Evolutionary conservation across 768 basidiomycete genomes (phyloP).

Genomic region (Macrolepiota fuliginosa): DNA sequence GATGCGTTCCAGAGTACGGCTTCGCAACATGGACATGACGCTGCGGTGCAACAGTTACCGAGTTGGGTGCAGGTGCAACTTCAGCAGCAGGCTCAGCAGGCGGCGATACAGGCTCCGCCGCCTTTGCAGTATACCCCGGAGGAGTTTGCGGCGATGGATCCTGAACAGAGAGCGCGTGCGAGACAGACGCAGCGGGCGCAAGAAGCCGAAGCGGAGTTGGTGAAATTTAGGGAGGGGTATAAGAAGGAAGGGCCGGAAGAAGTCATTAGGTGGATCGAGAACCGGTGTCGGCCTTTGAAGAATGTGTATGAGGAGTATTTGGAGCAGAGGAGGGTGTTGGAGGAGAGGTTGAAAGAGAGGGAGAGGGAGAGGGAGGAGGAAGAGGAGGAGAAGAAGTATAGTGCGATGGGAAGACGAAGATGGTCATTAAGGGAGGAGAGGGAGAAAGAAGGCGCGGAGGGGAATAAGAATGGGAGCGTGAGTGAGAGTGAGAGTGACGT

Average conservation of each 20-base stretch:
- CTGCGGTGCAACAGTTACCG: conserved; percentile 11
- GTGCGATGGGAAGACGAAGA: conserved; percentile 8
- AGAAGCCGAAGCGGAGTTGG: conserved; percentile 9
- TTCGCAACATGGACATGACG: conserved; percentile 9
- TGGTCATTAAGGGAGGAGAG: conserved; percentile 11
- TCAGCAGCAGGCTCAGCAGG: conserved; percentile 10
- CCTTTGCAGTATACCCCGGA: conserved; percentile 6
- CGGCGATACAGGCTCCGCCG: background rate
- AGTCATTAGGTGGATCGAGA: conserved; percentile 13
- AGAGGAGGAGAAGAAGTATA: conserved; percentile 10
- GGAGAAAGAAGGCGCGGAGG: background rate
- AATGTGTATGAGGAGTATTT: conserved; percentile 12
- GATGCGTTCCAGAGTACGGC: conserved; percentile 11
- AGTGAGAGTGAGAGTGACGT: background rate
- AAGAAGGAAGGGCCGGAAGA: conserved; percentile 10
- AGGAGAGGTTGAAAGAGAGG: conserved; percentile 7
- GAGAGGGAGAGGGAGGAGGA: conserved; percentile 9
- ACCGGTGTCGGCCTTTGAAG: conserved; percentile 11
- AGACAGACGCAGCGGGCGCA: conserved; percentile 11
- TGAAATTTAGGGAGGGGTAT: conserved; percentile 10
- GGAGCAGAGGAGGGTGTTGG: conserved; percentile 11
- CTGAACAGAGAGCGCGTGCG: background rate
- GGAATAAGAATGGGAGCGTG: conserved; percentile 1
- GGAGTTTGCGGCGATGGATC: conserved; percentile 8
- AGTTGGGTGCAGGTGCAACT: conserved; percentile 13